Base-by-base conservation (phyloP, 2,329 filamentous ascomycete genomes). In the Parastagonospora nodorum region DNA sequence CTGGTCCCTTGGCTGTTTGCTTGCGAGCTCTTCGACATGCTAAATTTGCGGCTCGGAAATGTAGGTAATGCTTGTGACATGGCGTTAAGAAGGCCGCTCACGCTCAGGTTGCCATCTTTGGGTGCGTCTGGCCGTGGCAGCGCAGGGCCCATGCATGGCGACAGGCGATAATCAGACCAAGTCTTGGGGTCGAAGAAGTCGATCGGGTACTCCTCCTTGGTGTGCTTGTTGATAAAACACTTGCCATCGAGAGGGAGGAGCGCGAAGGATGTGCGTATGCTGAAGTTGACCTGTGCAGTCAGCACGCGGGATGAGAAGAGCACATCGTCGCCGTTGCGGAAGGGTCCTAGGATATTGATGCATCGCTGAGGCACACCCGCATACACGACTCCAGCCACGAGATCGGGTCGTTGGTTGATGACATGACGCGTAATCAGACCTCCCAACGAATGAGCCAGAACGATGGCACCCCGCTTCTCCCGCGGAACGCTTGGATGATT, bases 281-380 rank as follows among this genome's bases (percentile, higher is more conserved):
- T 92, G 66, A 97, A 96, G 74, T 96, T 96, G 61, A 96, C 92
- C 67, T 94, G 90, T 0, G 93, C 92, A 1, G 92, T 96, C 12
- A 97, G 81, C 0, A 97, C 88, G 58, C 90, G 90, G 54, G 92
- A 92, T 64, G 92, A 96, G 51, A 97, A 80, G 1, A 96, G 81
- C 0, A 97, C 92, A 14, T 92, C 89, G 67, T 97, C 92, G n/a
- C 92, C 92, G 63, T 96, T 93, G 31, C 92, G 86, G 10, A 97
- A 73, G 1, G 92, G 92, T 0, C 93, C 93, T 4, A 97, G 81
- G 44, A 96, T 94, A 69, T 96, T 97, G 69, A 97, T 85, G 68
- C 92, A 96, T 46, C 88, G 84, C 60, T 93, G 88, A 0, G 92
- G 92, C 1, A 88, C 86, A 8, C 92, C 93, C 1, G 90, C 92